Conservation (phyloP, 208 protist species). For the Trypanosoma lewisi region DNA sequence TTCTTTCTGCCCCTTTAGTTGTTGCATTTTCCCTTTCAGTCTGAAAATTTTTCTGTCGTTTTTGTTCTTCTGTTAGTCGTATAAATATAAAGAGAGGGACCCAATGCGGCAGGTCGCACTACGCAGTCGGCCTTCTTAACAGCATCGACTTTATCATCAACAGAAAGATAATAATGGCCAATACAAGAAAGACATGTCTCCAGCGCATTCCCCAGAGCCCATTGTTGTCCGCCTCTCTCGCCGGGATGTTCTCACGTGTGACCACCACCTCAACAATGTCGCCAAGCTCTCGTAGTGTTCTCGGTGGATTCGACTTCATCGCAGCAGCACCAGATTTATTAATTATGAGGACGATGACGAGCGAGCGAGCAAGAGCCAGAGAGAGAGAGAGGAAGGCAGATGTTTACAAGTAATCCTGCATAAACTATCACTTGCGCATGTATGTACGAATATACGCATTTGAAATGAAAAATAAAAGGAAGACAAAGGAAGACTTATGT, state of each 20-base stretch:
- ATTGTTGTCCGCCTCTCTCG: neutral
- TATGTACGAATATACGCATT: neutral
- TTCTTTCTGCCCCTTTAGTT: no score
- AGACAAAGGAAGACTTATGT: no score
- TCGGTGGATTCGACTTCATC: slow-evolving; percentile 2
- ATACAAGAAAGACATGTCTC: slow-evolving; percentile 9
- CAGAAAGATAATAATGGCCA: slow-evolving; percentile 8
- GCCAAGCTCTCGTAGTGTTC: slow-evolving; percentile 15
- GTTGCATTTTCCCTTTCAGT: neutral
- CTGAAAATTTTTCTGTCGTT: neutral
- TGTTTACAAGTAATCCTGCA: no score
- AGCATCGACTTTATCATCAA: neutral
- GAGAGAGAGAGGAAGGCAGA: neutral
- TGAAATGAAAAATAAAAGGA: no score
- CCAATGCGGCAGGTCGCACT: neutral
- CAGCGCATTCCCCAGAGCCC: neutral
- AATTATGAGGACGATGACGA: neutral
- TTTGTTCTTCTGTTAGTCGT: neutral
- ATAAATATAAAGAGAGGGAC: neutral
- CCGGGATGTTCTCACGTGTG: neutral
- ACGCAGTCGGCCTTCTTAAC: neutral
- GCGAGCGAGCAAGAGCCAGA: neutral
- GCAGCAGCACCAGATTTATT: neutral
- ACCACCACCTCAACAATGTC: slow-evolving; percentile 9
- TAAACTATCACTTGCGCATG: neutral